Base-by-base conservation (phyloP, 1,284 basidiomycete species). In the Inonotus hispidus region DNA sequence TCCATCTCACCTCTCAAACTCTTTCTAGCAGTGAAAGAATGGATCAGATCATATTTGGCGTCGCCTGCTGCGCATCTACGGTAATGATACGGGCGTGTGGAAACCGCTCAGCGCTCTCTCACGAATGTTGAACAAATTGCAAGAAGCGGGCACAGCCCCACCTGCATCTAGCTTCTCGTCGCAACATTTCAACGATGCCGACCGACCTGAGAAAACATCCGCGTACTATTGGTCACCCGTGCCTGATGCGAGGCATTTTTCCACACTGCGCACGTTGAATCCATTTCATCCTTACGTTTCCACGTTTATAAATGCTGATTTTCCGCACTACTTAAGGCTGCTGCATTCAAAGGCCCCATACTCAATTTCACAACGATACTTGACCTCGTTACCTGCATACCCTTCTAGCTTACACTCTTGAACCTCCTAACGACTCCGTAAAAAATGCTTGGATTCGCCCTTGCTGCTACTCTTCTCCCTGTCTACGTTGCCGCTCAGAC, bases 401-500 rank as follows among this genome's bases (percentile, higher is more conserved):
- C 47, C 49, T 37, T 39, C 53, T 55, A 39, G 7, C n/a, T 13
- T n/a, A 29, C 8, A 13, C 19, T 43, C 8, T n/a, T 7, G 16
- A 2, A 13, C 23, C 23, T 45, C 14, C n/a, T 43, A 29, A 39
- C 38, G 11, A 19, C 5, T 8, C 47, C 41, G 39, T 7, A 25
- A 19, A 53, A 59, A 59, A 59, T 59, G 58, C 19, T 59, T 8
- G 52, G 14, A 47, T 10, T 43, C 43, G 59, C 45, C 27, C 11
- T 60, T 19, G 27, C 45, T 7, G 39, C 49, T 21, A 21, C 54
- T 32, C 54, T 57, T n/a, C 47, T 61, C 25, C 45, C 55, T 3
- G 55, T 41, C 45, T 29, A 41, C 21, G 61, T 52, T 16, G 61
- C 53, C n/a, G 61, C 61, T 3, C 56, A 62, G 41, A 59, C n/a